Evolutionary conservation across 2,329 filamentous ascomycete genomes (phyloP), one percentile per base, ranked within the genome.

Genomic region (Stachybotrys elegans): DNA sequence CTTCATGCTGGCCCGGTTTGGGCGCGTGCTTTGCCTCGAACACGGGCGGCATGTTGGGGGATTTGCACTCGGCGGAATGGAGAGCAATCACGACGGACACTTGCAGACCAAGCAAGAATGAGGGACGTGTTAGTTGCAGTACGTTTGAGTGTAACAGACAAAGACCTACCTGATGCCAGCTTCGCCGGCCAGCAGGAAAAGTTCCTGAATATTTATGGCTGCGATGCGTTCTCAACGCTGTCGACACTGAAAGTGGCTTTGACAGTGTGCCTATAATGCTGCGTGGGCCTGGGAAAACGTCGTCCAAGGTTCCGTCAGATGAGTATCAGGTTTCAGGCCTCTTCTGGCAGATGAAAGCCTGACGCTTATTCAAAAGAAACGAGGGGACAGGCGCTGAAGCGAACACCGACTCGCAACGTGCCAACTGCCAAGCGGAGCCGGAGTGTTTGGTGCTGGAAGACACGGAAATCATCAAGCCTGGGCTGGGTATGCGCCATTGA

Each of bases 21-120:
- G 83, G 46, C 70, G 74, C 3, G 82, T 75, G 0, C 73, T 84
- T 84, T 84, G 50, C 75, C 76, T 9, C 81, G 0, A 86, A 84
- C 51, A 85, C 81, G 0, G 83, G 83, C 3, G 83, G 83, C 22
- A 83, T 86, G 0, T 55, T 88, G 6, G 79, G 77, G 21, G 84
- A 88, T 61, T 67, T 88, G 22, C 87, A 72, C 64, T 63, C 72
- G 0, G 72, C 83, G 0, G 72, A 76, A 3, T 63, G 79, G 51
- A 70, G 84, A 46, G 84, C n/a, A n/a, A n/a, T n/a, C n/a, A n/a
- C n/a, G n/a, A n/a, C n/a, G n/a, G n/a, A n/a, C n/a, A n/a, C n/a
- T n/a, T n/a, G n/a, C n/a, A n/a, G n/a, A n/a, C n/a, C n/a, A n/a
- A n/a, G n/a, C n/a, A n/a, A n/a, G n/a, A n/a, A n/a, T n/a, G n/a